Percentiles rank a stretch among this genome's conserved stretches.
phyloP scores from a whole-genome alignment of 2,329 filamentous ascomycete species.

The Penicillium brasilianum region DNA sequence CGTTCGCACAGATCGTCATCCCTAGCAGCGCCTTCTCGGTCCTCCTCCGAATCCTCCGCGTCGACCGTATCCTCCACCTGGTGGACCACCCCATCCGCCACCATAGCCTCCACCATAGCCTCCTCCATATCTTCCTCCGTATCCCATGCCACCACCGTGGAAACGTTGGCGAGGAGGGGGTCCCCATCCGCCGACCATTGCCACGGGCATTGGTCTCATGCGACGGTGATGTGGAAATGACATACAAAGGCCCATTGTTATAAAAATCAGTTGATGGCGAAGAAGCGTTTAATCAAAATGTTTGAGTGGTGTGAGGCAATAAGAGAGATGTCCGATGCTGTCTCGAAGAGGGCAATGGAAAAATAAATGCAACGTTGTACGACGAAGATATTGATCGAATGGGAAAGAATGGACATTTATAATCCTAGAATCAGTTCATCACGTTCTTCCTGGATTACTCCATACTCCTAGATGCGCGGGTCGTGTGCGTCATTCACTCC shows the following conservation, averaged over 20 bases:
- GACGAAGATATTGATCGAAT: not conserved
- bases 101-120: conserved; percentile 10
- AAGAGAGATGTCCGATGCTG: not conserved
- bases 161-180: conserved; percentile 17
- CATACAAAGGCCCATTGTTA: conserved; percentile 24
- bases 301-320: not conserved
- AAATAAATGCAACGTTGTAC: not conserved
- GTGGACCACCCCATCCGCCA: not conserved
- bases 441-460: not conserved
- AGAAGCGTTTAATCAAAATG: no score
- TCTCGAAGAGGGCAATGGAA: not conserved
- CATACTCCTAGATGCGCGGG: not conserved
- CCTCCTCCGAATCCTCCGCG: conserved; percentile 10
- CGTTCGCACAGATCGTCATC: not conserved
- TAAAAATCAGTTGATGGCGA: no score
- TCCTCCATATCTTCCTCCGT: conserved; percentile 13
- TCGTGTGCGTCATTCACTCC: conserved; percentile 21
- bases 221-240: conserved; percentile 18
- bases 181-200: conserved; percentile 14
- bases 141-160: conserved; percentile 17
- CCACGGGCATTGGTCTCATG: conserved; percentile 9
- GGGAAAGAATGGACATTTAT: not conserved
- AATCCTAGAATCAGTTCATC: not conserved
- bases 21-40: not conserved
- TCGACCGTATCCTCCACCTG: conserved; percentile 12